phyloP scores from a whole-genome alignment of 371 early-diverging fungal genomes.

The Apophysomyces sp. region DNA sequence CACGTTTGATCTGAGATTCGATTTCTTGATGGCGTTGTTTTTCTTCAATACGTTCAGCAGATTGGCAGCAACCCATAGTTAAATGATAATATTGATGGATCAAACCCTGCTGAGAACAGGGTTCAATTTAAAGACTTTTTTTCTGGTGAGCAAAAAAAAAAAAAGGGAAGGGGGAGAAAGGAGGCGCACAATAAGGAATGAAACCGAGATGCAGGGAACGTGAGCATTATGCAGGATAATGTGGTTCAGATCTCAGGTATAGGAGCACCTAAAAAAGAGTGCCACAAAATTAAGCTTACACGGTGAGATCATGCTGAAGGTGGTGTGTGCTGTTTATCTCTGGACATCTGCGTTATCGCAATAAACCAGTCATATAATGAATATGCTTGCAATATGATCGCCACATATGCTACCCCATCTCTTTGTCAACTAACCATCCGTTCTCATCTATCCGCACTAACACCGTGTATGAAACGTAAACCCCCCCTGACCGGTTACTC shows the following conservation, averaged over 20 bases:
- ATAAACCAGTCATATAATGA: too few relatives aligned
- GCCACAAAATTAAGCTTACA: background rate
- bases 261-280: background rate
- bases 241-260: background rate
- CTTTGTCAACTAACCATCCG: too few relatives aligned
- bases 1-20: constrained; percentile 82
- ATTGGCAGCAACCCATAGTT: constrained; percentile 89
- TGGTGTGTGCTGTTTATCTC: too few relatives aligned
- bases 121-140: constrained; percentile 1
- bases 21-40: constrained; percentile 86
- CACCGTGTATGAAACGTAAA: too few relatives aligned
- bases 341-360: too few relatives aligned
- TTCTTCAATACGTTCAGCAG: constrained; percentile 82
- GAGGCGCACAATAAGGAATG: background rate
- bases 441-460: too few relatives aligned
- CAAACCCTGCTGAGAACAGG: background rate
- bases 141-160: background rate
- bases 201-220: background rate
- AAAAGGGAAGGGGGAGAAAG: background rate
- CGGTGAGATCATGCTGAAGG: too few relatives aligned
- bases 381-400: too few relatives aligned
- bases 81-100: background rate
- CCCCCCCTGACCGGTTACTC: background rate
- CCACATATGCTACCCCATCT: too few relatives aligned
- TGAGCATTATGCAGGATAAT: background rate